Evolutionary conservation across 495 filamentous ascomycete genomes (phyloP).

Genomic region (Penicillium angulare): DNA sequence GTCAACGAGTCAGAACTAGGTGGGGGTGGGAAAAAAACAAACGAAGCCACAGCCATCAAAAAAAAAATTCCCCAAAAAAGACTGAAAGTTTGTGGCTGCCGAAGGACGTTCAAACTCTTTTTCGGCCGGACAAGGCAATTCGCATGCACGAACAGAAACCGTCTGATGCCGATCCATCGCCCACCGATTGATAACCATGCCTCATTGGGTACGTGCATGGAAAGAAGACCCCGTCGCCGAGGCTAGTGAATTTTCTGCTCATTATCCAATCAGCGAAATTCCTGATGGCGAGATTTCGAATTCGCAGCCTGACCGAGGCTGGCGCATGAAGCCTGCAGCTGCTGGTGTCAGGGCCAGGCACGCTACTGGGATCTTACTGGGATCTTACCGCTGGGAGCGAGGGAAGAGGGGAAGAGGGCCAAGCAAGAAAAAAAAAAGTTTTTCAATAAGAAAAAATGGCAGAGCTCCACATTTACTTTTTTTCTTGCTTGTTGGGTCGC

Average conservation of each 20-base stretch:
- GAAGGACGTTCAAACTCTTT: conserved; percentile 13
- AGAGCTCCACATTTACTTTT: conserved; percentile 6
- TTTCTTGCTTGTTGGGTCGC: conserved; percentile 6
- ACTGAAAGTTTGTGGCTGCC: conserved; percentile 11
- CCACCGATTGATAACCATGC: conserved; percentile 29
- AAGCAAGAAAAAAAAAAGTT: background rate
- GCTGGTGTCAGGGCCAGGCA: conserved; percentile 24
- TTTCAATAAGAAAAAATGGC: background rate
- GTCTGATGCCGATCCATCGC: conserved; percentile 27
- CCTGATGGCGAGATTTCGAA: conserved; percentile 25
- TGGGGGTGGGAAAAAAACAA: too few species aligned
- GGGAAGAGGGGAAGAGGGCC: background rate
- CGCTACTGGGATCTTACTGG: conserved; percentile 20
- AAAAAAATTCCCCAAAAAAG: conserved; percentile 7
- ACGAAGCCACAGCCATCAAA: background rate
- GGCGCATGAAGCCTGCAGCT: conserved; percentile 27
- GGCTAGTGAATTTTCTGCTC: conserved; percentile 23
- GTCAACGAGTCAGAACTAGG: too few species aligned
- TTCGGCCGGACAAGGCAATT: conserved; percentile 6
- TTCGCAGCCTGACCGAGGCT: conserved; percentile 31
- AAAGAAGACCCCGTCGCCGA: conserved; percentile 16
- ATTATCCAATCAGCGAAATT: conserved; percentile 40
- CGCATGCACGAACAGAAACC: conserved; percentile 22
- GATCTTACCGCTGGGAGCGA: conserved; percentile 10
- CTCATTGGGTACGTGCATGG: conserved; percentile 30